Base-by-base conservation (phyloP, 129 eudicot species). In the Solidago caesia region DNA sequence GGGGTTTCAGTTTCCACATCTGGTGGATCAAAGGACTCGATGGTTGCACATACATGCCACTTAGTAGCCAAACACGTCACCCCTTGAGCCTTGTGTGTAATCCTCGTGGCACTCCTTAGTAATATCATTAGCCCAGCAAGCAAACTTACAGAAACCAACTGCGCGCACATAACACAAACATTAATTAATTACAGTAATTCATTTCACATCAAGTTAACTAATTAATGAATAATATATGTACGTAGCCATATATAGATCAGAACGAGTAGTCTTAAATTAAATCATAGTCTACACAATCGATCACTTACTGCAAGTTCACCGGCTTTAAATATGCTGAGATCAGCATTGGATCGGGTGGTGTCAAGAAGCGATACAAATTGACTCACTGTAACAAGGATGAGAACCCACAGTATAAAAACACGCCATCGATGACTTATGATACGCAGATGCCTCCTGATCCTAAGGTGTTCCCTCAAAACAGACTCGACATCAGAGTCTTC, bases 31-130 rank as follows among this genome's bases (percentile, higher is more conserved):
- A 88, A 95, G 1, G 96, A 84, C 73, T 91, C 96, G 10, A 91
- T 87, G 69, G 99, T 87, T 48, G 97, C 94, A 81, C 94, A 87
- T 43, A 84, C 99, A 25, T 95, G 97, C 99, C 99, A 95, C 84
- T 88, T 91, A 64, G 99, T 79, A 60, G 99, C 97, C 8, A 95
- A 84, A 80, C 86, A 72, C 4, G 97, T 95, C 67, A 95, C 96
- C 1, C 86, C 88, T 68, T 78, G 96, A 41, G 97, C 99, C 82
- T 85, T 95, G 71, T 95, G 99, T 1, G 99, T 95, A 56, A 95
- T 95, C 85, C 89, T 84, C 5, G 97, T 83, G 6, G 99, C 99
- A 71, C 99, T 91, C 68, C 96, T 78, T 63, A 95, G 57, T 26
- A 95, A 55, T 46, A 95, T 91, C 94, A 91, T 43, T 6, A 95